Conservation (phyloP, 139 green algal genomes). For the Auxenochlorella protothecoides region DNA sequence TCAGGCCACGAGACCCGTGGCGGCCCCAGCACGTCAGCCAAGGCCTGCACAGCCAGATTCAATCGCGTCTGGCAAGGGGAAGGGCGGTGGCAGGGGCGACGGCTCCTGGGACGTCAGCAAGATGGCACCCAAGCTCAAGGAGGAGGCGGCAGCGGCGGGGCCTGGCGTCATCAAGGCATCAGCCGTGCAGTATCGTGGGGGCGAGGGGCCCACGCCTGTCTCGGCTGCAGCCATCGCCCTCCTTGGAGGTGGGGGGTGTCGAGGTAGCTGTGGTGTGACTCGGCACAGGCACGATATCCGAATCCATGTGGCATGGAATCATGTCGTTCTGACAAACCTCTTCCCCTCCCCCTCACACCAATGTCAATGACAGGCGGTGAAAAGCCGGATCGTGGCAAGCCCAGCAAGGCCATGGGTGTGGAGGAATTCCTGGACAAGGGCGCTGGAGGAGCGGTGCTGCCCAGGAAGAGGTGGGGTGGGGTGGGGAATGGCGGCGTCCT, state of each 20-base stretch:
- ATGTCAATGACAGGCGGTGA: too few species aligned
- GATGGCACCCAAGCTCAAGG: slow-evolving; percentile 25
- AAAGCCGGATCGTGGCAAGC: not conserved
- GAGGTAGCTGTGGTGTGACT: not conserved
- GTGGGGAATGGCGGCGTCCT: too few species aligned
- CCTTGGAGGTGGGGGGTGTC: slow-evolving; percentile 3
- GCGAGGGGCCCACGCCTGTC: not conserved
- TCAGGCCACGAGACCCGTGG: slow-evolving; percentile 17
- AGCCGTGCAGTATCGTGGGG: slow-evolving; percentile 7
- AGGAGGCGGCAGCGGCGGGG: slow-evolving; percentile 5
- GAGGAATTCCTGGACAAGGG: slow-evolving; percentile 23
- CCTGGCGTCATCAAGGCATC: slow-evolving; percentile 7
- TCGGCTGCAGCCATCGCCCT: slow-evolving; percentile 6
- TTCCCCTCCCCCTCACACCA: too few species aligned
- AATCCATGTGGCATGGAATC: too few species aligned
- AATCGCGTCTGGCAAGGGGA: slow-evolving; percentile 3
- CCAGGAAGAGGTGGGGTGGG: slow-evolving; percentile 23
- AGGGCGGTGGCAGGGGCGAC: slow-evolving; percentile 1
- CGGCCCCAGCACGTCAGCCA: not conserved
- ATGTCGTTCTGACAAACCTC: too few species aligned
- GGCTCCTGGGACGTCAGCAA: slow-evolving; percentile 18
- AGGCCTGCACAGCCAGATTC: not conserved
- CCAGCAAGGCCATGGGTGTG: slow-evolving; percentile 16
- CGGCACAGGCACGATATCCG: too few species aligned
- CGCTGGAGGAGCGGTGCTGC: slow-evolving; percentile 38